Conservation (phyloP, 345 rosid genomes). For the Arabidopsis arenosa region DNA sequence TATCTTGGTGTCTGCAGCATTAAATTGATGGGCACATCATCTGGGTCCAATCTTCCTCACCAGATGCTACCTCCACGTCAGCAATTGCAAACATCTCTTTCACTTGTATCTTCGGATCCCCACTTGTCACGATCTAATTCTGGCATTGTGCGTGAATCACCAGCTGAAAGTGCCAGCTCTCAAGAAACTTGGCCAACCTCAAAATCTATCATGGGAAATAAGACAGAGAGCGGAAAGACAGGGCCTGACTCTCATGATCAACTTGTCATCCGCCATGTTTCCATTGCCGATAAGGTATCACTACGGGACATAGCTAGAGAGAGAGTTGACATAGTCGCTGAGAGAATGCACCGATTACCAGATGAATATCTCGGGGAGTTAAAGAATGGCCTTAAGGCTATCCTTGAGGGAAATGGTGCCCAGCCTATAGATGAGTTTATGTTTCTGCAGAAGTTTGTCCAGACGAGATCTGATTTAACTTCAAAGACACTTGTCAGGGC, state of each 20-base stretch:
- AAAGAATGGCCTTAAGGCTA: conserved; percentile 70
- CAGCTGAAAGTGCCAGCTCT: conserved; percentile 97
- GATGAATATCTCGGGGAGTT: conserved; percentile 82
- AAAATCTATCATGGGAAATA: conserved; percentile 58
- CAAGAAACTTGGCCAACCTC: conserved; percentile 93
- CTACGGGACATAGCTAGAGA: conserved; percentile 90
- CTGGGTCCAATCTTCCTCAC: conserved; percentile 82
- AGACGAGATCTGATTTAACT: conserved; percentile 79
- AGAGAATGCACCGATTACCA: conserved; percentile 77
- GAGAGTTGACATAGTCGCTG: conserved; percentile 73
- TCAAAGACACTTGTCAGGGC: conserved; percentile 82
- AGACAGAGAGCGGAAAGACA: conserved; percentile 72
- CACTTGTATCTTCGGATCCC: conserved; percentile 70
- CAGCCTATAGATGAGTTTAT: conserved; percentile 82
- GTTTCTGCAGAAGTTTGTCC: conserved; percentile 79
- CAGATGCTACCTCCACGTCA: conserved; percentile 96
- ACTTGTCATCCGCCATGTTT: conserved; percentile 65
- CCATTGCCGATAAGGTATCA: conserved; percentile 73
- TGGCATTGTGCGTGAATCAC: conserved; percentile 80
- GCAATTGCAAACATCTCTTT: conserved; percentile 60
- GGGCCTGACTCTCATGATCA: conserved; percentile 73
- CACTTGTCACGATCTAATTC: conserved; percentile 72
- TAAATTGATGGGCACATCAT: conserved; percentile 80
- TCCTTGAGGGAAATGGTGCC: conserved; percentile 85
- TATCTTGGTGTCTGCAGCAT: conserved; percentile 30